These are phyloP conservation scores for Solanum okadae DNA, from an alignment of 257 asterid species.

Conservation along the genomic window DNA sequence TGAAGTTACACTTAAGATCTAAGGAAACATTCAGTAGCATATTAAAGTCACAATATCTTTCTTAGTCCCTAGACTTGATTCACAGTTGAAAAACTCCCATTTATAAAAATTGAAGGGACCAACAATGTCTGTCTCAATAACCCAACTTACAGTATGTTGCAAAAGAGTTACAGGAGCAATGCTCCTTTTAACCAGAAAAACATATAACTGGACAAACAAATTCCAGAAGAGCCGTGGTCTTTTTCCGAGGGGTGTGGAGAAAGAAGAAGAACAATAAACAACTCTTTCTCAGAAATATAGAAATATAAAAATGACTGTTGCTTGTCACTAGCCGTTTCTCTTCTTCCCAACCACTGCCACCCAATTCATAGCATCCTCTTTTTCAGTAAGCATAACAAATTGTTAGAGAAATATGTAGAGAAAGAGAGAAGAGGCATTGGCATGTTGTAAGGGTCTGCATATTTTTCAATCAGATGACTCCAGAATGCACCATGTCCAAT, in stretches of 20 bases:
- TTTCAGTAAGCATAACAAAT: neutral
- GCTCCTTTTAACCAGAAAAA: neutral
- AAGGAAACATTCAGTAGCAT: neutral
- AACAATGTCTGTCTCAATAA: neutral
- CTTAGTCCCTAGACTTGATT: neutral
- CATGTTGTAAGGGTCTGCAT: neutral
- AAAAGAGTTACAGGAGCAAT: neutral
- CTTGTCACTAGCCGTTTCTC: neutral
- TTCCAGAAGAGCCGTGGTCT: neutral
- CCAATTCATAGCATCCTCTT: neutral
- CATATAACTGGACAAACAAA: neutral
- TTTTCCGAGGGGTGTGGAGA: neutral
- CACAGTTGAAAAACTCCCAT: neutral
- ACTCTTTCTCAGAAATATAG: neutral
- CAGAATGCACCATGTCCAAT: neutral
- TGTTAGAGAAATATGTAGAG: neutral
- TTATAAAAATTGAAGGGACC: neutral
- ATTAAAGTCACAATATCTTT: neutral
- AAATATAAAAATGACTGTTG: neutral
- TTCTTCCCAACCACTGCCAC: neutral
- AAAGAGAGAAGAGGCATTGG: neutral
- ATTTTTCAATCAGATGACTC: neutral
- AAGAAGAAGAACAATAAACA: neutral
- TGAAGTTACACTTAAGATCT: neutral
- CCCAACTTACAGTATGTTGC: neutral